Evolutionary conservation across 345 rosid genomes (phyloP).

Genomic region (Salix udensis): DNA sequence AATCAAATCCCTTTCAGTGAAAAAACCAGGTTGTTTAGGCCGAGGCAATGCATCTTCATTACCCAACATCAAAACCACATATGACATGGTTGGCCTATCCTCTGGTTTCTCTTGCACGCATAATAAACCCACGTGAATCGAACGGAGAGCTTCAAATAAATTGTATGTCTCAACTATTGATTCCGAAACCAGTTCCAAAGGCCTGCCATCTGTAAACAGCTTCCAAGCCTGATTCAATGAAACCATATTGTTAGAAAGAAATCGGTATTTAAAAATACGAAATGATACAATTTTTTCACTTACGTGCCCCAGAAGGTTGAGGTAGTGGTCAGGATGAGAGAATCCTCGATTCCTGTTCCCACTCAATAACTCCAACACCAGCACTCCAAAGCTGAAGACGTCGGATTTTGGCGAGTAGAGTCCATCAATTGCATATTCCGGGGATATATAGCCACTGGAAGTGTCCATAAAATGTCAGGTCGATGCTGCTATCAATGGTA

Average conservation of each 20-base stretch:
- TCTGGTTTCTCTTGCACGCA: conserved; percentile 39
- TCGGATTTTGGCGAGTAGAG: not conserved
- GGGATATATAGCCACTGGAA: not conserved
- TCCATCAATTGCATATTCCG: too few species aligned
- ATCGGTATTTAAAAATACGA: not conserved
- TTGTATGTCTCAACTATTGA: conserved; percentile 3
- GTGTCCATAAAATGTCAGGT: not conserved
- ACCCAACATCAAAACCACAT: conserved; percentile 34
- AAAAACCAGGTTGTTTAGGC: conserved; percentile 38
- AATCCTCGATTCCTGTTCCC: not conserved
- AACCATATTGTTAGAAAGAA: not conserved
- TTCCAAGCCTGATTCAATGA: conserved; percentile 28
- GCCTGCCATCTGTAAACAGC: conserved; percentile 26
- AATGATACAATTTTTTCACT: not conserved
- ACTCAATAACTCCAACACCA: not conserved
- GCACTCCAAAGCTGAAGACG: not conserved
- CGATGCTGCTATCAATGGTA: not conserved
- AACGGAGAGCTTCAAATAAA: conserved; percentile 24
- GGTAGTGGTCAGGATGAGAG: not conserved
- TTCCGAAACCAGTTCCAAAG: conserved; percentile 16
- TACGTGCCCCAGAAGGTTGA: not conserved
- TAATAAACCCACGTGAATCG: conserved; percentile 39
- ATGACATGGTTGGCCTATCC: conserved; percentile 39
- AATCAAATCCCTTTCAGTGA: conserved; percentile 2
- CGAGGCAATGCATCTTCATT: conserved; percentile 17